These are phyloP conservation scores for Coemansia sp. DNA, from an alignment of 192 early-diverging fungal genomes.

Conservation along the genomic window DNA sequence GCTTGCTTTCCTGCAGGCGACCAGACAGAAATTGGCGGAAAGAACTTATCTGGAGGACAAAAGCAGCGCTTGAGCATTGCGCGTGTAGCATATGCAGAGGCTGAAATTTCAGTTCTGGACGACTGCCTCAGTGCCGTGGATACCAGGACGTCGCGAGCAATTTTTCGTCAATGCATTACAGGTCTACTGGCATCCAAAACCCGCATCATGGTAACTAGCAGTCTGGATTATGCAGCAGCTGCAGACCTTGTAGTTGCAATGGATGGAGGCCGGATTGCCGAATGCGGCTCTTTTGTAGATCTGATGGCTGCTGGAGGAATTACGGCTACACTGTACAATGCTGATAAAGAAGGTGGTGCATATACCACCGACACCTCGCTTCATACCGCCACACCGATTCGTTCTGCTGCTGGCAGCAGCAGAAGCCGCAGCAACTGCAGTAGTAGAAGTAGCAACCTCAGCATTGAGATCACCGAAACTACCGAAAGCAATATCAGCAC, in stretches of 20 bases:
- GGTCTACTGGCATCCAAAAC: constrained; percentile 56
- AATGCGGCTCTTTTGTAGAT: constrained; percentile 56
- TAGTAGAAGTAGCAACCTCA: neutral
- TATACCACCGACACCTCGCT: constrained; percentile 38
- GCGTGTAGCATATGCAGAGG: constrained; percentile 71
- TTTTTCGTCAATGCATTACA: constrained; percentile 54
- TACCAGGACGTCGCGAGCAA: constrained; percentile 43
- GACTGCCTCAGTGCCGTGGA: constrained; percentile 71
- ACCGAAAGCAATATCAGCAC: neutral
- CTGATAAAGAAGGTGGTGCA: constrained; percentile 17
- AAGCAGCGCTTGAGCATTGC: constrained; percentile 77
- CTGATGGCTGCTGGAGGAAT: constrained; percentile 47
- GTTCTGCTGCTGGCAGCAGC: constrained; percentile 1
- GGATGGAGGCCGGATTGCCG: constrained; percentile 48
- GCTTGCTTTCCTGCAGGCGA: constrained; percentile 65
- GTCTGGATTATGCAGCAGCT: constrained; percentile 47
- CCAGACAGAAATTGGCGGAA: constrained; percentile 64
- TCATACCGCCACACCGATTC: constrained; percentile 37
- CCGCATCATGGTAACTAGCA: constrained; percentile 61
- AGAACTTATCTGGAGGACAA: constrained; percentile 67
- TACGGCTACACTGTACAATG: constrained; percentile 34
- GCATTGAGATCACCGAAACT: neutral
- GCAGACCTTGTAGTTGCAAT: constrained; percentile 55
- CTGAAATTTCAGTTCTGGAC: constrained; percentile 73
- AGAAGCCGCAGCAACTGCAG: neutral